Percentiles rank a stretch among this genome's conserved stretches.
Conservation (phyloP, 2,329 filamentous ascomycete genomes). For the Gaeumannomyces sp. region DNA sequence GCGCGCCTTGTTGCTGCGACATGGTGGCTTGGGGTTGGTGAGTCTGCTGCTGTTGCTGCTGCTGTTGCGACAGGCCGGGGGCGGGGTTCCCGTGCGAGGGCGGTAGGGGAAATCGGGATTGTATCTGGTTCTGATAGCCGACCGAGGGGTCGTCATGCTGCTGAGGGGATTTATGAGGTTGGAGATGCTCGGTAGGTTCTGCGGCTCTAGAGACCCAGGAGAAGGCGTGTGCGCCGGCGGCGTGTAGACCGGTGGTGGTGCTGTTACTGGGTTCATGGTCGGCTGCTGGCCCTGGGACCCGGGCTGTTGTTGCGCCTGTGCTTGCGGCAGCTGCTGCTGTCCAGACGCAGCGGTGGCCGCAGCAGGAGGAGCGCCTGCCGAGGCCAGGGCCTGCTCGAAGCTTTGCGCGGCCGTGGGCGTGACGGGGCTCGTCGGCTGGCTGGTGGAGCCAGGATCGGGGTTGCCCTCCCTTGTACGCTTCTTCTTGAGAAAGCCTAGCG, state of each 20-base stretch:
- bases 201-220: slow-evolving; percentile 42
- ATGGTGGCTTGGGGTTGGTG: slow-evolving; percentile 17
- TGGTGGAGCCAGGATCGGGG: slow-evolving; percentile 61
- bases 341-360: slow-evolving; percentile 14
- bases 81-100: slow-evolving; percentile 19
- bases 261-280: slow-evolving; percentile 27
- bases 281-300: slow-evolving; percentile 21
- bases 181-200: slow-evolving; percentile 74
- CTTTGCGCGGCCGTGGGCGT: slow-evolving; percentile 51
- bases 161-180: slow-evolving; percentile 68
- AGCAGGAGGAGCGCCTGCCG: slow-evolving; percentile 14
- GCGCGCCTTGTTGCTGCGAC: slow-evolving; percentile 8
- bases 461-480: slow-evolving; percentile 93
- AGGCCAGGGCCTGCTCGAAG: slow-evolving; percentile 37
- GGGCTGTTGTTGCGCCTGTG: slow-evolving; percentile 19
- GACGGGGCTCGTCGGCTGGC: slow-evolving; percentile 57
- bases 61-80: slow-evolving; percentile 32
- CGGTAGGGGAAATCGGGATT: slow-evolving; percentile 16
- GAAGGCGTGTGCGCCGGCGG: slow-evolving; percentile 27
- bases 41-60: slow-evolving; percentile 15
- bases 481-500: slow-evolving; percentile 94
- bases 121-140: slow-evolving; percentile 22
- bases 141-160: slow-evolving; percentile 38
- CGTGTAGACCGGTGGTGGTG: slow-evolving; percentile 21
- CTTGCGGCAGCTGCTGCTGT: slow-evolving; percentile 20